Base-by-base conservation (phyloP, 495 filamentous ascomycete genomes). In the Margaritispora aquatica region DNA sequence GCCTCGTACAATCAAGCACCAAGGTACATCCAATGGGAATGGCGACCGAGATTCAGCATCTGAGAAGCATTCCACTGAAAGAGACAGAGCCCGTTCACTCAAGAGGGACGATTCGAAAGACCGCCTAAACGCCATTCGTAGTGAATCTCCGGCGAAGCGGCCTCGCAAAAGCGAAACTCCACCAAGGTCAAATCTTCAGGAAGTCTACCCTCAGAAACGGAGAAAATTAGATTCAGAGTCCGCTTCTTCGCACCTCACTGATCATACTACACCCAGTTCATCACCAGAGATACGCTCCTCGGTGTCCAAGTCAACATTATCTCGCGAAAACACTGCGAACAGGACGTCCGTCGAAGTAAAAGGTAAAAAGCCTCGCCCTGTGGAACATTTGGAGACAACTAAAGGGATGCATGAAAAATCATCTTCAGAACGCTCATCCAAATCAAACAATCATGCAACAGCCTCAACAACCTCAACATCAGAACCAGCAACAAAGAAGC, bases 131-230 rank as follows among this genome's bases (percentile, higher is more conserved):
- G 51, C 70, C 64, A 61, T 74, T 68, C 19, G 76, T 29, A 60
- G 75, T 17, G 81, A 84, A 54, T 63, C 65, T 51, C 70, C 77
- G 47, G 72, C 82, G 50, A 92, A 90, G 65, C 80, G 88, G 46
- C 79, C 83, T 62, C 81, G 88, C 54, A 62, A 59, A 31, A 90
- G 88, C 64, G 78, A 76, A 15, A 88, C 86, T 2, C 88, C 88
- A 1, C 84, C 88, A 49, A 75, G 83, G 58, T 80, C 76, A 52
- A 78, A 77, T 26, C 75, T 76, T 34, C 72, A 76, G 23, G 81
- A 80, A 34, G 74, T 76, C 58, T 73, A 66, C 26, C 74, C 77
- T 20, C 54, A 71, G 29, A 83, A 83, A 65, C 69, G 73, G 59
- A 69, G 80, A 47, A 76, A 75, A 21, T 54, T 82, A 22, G 80